A percentile compares a stretch with the other conserved stretches of the same genome.
Conservation (phyloP, 441 rosid species). For the Populus hybrid region DNA sequence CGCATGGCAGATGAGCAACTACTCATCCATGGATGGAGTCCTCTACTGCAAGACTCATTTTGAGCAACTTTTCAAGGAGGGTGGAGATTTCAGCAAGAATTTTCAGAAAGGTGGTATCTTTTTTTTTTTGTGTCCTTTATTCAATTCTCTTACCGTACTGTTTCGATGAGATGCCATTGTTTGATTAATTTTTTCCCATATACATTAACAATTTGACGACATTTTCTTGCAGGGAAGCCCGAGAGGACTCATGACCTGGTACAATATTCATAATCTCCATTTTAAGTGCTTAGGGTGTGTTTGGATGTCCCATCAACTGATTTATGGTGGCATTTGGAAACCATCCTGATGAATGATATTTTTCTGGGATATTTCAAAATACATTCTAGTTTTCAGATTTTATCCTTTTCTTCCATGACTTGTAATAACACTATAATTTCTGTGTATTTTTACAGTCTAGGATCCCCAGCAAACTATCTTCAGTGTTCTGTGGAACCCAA, state of each 20-base stretch:
- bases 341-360: not conserved
- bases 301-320: not conserved
- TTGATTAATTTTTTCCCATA: not conserved
- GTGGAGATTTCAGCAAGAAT: conserved; percentile 95
- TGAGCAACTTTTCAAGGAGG: conserved; percentile 94
- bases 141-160: not conserved
- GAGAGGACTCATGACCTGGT: conserved; percentile 64
- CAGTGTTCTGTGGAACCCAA: conserved; percentile 84
- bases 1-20: conserved; percentile 71
- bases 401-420: not conserved
- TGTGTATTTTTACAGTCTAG: conserved; percentile 43
- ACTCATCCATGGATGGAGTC: conserved; percentile 98
- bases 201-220: not conserved
- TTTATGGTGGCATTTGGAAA: not conserved
- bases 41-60: conserved; percentile 91
- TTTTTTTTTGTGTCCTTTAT: not conserved
- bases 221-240: conserved; percentile 48
- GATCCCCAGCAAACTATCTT: conserved; percentile 87
- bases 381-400: not conserved
- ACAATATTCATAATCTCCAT: conserved; percentile 9
- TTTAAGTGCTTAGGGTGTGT: not conserved
- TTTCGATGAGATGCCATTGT: not conserved
- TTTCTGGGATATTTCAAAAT: not conserved
- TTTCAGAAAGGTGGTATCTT: conserved; percentile 58
- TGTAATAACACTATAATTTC: not conserved